These are phyloP conservation scores for Arabidopsis lyrata DNA, from an alignment of 441 rosid species.

Conservation along the genomic window DNA sequence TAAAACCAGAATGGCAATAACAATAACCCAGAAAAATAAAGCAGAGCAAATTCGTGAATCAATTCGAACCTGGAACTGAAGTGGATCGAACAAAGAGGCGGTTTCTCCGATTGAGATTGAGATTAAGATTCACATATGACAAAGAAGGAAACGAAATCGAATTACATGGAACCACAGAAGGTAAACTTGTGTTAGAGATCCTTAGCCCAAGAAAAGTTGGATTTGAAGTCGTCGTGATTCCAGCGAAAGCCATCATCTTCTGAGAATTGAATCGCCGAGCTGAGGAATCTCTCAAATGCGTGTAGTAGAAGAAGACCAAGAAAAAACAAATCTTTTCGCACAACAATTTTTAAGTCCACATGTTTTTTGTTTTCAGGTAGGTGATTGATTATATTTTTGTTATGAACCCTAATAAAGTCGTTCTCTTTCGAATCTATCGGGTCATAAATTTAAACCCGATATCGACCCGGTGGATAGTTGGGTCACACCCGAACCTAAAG, in stretches of 20 bases:
- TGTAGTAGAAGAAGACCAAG: constrained; percentile 17
- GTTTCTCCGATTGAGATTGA: constrained; percentile 50
- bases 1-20: not conserved
- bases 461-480: constrained; percentile 26
- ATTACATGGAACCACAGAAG: constrained; percentile 32
- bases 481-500: constrained; percentile 37
- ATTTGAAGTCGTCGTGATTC: constrained; percentile 48
- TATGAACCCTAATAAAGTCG: constrained; percentile 34
- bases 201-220: constrained; percentile 50
- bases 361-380: constrained; percentile 28
- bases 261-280: constrained; percentile 13
- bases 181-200: constrained; percentile 23
- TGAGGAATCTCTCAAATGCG: constrained; percentile 10
- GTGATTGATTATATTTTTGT: constrained; percentile 8
- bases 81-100: constrained; percentile 62
- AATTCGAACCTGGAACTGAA: constrained; percentile 59
- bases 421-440: constrained; percentile 18
- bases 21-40: not conserved
- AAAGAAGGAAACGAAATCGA: constrained; percentile 57
- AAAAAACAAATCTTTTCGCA: constrained; percentile 14
- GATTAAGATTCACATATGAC: constrained; percentile 45
- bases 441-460: constrained; percentile 33
- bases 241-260: constrained; percentile 63
- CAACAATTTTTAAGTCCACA: constrained; percentile 35
- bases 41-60: not conserved